Conservation (phyloP, 2,329 filamentous ascomycete species). For the Cladosporium oxysporum region DNA sequence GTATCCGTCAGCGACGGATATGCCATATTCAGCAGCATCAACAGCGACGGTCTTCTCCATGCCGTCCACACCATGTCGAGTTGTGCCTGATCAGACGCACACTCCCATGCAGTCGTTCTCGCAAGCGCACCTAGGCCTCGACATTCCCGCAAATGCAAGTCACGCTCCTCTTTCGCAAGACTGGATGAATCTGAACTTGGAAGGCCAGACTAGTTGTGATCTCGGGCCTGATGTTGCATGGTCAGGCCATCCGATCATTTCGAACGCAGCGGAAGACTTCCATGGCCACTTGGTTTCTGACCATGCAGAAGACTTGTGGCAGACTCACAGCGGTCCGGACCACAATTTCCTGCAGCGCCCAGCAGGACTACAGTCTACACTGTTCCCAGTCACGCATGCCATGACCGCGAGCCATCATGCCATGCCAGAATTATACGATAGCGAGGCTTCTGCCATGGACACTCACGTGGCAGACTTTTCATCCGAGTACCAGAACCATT, state of each 20-base stretch:
- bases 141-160: not conserved
- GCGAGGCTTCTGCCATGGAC: not conserved
- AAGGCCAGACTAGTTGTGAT: not conserved
- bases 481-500: not conserved
- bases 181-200: slow-evolving; percentile 1
- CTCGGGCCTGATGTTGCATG: not conserved
- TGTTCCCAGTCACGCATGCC: slow-evolving; percentile 12
- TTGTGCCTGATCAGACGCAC: slow-evolving; percentile 11
- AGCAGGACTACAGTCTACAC: slow-evolving; percentile 6
- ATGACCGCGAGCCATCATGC: not conserved
- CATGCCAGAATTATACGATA: not conserved
- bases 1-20: slow-evolving; percentile 27
- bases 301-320: slow-evolving; percentile 6
- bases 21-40: slow-evolving; percentile 26
- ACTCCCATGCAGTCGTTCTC: slow-evolving; percentile 1
- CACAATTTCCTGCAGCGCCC: slow-evolving; percentile 2
- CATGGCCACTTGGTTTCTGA: not conserved
- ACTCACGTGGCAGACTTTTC: not conserved
- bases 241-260: not conserved
- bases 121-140: not conserved
- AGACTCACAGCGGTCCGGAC: not conserved
- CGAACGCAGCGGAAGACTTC: not conserved
- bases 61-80: slow-evolving; percentile 29
- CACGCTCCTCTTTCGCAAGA: not conserved
- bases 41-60: slow-evolving; percentile 29